Conservation (phyloP, 345 rosid species). For the Geranium rotundifolium region DNA sequence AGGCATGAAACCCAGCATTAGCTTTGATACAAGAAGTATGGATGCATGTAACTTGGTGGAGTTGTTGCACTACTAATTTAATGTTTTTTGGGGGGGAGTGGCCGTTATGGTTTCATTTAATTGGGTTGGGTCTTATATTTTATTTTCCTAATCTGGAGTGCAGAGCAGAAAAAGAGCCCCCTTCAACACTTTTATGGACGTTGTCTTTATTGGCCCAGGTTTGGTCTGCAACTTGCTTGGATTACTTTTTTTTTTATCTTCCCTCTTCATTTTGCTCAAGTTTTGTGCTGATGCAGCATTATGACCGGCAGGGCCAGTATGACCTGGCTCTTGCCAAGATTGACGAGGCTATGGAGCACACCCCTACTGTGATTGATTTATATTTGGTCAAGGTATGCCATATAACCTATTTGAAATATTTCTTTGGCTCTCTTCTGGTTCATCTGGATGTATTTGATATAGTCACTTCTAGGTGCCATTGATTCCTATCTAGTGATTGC, state of each 20-base stretch:
- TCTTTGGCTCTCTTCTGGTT: not conserved
- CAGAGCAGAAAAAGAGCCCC: constrained; percentile 90
- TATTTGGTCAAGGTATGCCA: constrained; percentile 76
- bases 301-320: constrained; percentile 82
- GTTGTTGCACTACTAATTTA: no score
- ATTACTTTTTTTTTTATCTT: constrained; percentile 8
- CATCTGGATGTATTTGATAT: not conserved
- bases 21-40: not conserved
- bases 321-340: constrained; percentile 68
- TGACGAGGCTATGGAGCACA: constrained; percentile 83
- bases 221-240: constrained; percentile 9
- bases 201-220: constrained; percentile 98
- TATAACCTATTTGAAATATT: not conserved
- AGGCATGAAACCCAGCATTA: not conserved
- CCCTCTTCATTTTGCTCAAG: constrained; percentile 8
- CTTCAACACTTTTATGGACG: constrained; percentile 87
- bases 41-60: not conserved
- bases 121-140: not conserved
- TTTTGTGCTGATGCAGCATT: constrained; percentile 59
- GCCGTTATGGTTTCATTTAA: no score
- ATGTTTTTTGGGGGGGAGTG: not conserved
- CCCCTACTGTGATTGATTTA: constrained; percentile 95
- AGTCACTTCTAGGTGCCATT: not conserved
- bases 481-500: not conserved
- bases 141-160: constrained; percentile 12